Evolutionary conservation across 1,139 yeast species (phyloP).

Genomic region (Taphrina pruni): DNA sequence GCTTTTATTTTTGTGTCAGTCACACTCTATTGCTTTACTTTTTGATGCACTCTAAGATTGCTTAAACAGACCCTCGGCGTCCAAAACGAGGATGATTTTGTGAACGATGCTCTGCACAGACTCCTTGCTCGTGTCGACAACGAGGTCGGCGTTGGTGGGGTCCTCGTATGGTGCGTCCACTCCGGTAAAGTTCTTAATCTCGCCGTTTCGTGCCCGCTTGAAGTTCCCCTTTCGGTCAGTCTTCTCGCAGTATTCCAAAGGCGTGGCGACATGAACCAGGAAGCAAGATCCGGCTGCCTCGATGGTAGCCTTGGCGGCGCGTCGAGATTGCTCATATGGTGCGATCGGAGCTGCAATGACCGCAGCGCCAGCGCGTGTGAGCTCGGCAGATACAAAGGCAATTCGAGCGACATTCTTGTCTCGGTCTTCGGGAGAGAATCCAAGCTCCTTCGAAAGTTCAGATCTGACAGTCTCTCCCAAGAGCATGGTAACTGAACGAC

Average conservation of each 20-base stretch:
- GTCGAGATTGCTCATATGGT: conserved; percentile 55
- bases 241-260: conserved; percentile 56
- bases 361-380: conserved; percentile 88
- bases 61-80: conserved; percentile 53
- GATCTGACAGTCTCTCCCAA: conserved; percentile 59
- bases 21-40: too few species aligned
- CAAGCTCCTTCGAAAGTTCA: conserved; percentile 55
- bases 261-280: conserved; percentile 60
- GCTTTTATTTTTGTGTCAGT: too few species aligned
- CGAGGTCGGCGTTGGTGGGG: conserved; percentile 60
- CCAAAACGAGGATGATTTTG: conserved; percentile 71
- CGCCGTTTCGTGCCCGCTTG: conserved; percentile 57
- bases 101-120: conserved; percentile 68
- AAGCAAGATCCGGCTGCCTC: conserved; percentile 60
- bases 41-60: not conserved
- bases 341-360: conserved; percentile 73
- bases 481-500: conserved; percentile 79
- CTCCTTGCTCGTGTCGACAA: conserved; percentile 60
- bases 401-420: conserved; percentile 56
- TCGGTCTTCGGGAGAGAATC: conserved; percentile 55
- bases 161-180: conserved; percentile 59
- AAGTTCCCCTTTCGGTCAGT: conserved; percentile 60
- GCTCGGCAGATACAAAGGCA: conserved; percentile 74
- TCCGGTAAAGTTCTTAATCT: conserved; percentile 58
- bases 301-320: conserved; percentile 54